Evolutionary conservation across 1,284 basidiomycete species (phyloP), one percentile per base, ranked within the genome.

Genomic region (Apiotrichum laibachii): DNA sequence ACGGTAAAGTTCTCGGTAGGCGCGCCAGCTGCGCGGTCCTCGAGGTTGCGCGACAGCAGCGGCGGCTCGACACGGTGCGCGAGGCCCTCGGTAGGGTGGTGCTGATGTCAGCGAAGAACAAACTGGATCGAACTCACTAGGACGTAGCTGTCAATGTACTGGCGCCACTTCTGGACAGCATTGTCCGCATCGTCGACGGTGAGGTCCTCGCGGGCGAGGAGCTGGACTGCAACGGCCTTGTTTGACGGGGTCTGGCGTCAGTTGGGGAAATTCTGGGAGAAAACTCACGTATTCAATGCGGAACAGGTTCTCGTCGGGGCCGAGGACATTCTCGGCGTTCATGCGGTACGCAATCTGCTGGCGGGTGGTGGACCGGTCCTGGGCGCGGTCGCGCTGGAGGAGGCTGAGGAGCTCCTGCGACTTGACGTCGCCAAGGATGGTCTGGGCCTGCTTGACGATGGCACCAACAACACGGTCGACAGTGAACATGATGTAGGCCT

Each of bases 401-500:
- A 90, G 80, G 53, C 88, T 86, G 34, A 91, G 83, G 45, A 97
- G 80, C 57, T 95, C 92, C 67, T 92, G 89, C 69, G 88, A 90
- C 74, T 88, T 90, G 33, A 82, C 73, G 70, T 98, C 95, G 3
- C 84, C 80, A 37, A 94, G 81, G 55, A 93, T 82, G 35, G 84
- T 81, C 77, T 96, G 92, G 2, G 88, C 85, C 81, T 89, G 92
- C 76, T 90, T 96, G 78, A 92, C 87, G 68, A 92, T 84, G n/a
- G 85, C 84, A 3, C 88, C 88, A 55, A 95, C 85, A 51, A 95
- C 82, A 76, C 95, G 92, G 80, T 97, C 93, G n/a, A 96, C 80
- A 0, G 93, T 96, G 73, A 95, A 96, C 71, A 90, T 85, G 70
- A 88, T 88, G 76, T 90, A 95, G 68, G 92, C 93, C 82, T 92